A percentile compares a stretch with the other conserved stretches of the same genome.
These are phyloP conservation scores for Penicillium italicum DNA, from an alignment of 2,329 filamentous ascomycete genomes.

Conservation along the genomic window DNA sequence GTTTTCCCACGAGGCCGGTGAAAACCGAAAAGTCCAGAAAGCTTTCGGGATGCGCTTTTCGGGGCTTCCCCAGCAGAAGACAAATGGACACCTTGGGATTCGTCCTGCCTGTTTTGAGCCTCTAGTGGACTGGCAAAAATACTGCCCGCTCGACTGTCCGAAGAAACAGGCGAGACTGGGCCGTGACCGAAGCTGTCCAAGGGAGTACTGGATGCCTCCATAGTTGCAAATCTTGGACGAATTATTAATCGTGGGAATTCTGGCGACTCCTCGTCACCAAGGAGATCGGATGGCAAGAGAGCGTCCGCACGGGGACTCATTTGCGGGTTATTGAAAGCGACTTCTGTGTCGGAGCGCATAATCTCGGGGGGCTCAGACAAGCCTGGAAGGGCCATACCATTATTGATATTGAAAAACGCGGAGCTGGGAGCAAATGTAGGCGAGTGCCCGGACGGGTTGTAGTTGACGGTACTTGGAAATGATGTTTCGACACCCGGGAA, in stretches of 20 bases:
- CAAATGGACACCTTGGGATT: slow-evolving; percentile 34
- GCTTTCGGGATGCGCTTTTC: slow-evolving; percentile 50
- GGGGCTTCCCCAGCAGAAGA: slow-evolving; percentile 32
- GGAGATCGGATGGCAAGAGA: slow-evolving; percentile 58
- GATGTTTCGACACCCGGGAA: slow-evolving; percentile 40
- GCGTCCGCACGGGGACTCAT: slow-evolving; percentile 63
- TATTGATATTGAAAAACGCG: slow-evolving; percentile 60
- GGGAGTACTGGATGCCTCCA: slow-evolving; percentile 29
- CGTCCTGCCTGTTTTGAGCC: slow-evolving; percentile 39
- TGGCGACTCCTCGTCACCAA: slow-evolving; percentile 52
- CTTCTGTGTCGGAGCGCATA: slow-evolving; percentile 51
- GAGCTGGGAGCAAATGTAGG: slow-evolving; percentile 51
- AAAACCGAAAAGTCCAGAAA: slow-evolving; percentile 56
- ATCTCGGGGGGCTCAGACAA: slow-evolving; percentile 40
- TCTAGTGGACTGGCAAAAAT: slow-evolving; percentile 48
- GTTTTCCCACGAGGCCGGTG: slow-evolving; percentile 61
- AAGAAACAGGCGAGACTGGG: slow-evolving; percentile 46
- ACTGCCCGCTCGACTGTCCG: slow-evolving; percentile 43
- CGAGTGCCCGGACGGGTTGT: slow-evolving; percentile 50
- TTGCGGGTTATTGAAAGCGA: slow-evolving; percentile 54
- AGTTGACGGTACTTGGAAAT: slow-evolving; percentile 42
- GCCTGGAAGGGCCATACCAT: slow-evolving; percentile 57
- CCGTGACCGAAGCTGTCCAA: slow-evolving; percentile 36
- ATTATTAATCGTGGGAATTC: slow-evolving; percentile 32
- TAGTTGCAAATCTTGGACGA: slow-evolving; percentile 29